A percentile compares a stretch with the other conserved stretches of the same genome.
Evolutionary conservation across 768 basidiomycete genomes (phyloP).

Genomic region (Lyophyllum semitale): DNA sequence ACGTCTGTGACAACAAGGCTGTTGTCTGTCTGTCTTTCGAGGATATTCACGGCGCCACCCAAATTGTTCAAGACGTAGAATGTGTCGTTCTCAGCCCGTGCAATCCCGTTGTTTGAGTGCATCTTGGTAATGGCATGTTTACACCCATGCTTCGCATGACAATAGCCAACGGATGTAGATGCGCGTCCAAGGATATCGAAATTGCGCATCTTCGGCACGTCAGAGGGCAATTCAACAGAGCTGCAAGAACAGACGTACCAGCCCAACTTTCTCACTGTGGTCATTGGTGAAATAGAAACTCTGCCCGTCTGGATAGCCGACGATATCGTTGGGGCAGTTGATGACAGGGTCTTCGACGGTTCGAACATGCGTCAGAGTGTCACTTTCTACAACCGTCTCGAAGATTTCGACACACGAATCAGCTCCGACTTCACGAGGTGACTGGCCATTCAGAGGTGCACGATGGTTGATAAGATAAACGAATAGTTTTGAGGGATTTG

Average conservation of each 20-base stretch:
- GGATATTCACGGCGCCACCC: background rate
- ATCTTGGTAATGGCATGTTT: slow-evolving; percentile 56
- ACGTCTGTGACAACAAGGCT: slow-evolving; percentile 2
- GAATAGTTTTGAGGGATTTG: slow-evolving; percentile 51
- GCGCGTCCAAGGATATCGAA: slow-evolving; percentile 25
- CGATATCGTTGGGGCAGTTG: slow-evolving; percentile 69
- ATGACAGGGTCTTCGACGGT: slow-evolving; percentile 61
- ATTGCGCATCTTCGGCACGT: slow-evolving; percentile 20
- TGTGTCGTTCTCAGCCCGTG: slow-evolving; percentile 56
- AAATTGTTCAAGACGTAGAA: slow-evolving; percentile 55
- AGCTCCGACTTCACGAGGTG: slow-evolving; percentile 53
- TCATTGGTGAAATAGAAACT: slow-evolving; percentile 77
- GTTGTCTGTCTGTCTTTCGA: slow-evolving; percentile 24
- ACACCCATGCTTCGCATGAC: slow-evolving; percentile 61
- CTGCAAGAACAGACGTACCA: slow-evolving; percentile 38
- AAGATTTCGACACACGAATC: slow-evolving; percentile 76
- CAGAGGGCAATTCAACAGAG: background rate
- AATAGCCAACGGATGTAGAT: slow-evolving; percentile 61
- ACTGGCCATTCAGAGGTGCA: slow-evolving; percentile 40
- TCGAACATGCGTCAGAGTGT: slow-evolving; percentile 49
- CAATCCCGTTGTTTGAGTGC: slow-evolving; percentile 63
- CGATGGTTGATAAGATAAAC: slow-evolving; percentile 78
- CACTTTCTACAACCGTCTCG: slow-evolving; percentile 46
- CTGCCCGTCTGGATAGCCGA: slow-evolving; percentile 64
- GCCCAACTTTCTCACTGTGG: slow-evolving; percentile 51